Evolutionary conservation across 2,329 filamentous ascomycete species (phyloP).

Genomic region (Ophiosphaerella narmari): DNA sequence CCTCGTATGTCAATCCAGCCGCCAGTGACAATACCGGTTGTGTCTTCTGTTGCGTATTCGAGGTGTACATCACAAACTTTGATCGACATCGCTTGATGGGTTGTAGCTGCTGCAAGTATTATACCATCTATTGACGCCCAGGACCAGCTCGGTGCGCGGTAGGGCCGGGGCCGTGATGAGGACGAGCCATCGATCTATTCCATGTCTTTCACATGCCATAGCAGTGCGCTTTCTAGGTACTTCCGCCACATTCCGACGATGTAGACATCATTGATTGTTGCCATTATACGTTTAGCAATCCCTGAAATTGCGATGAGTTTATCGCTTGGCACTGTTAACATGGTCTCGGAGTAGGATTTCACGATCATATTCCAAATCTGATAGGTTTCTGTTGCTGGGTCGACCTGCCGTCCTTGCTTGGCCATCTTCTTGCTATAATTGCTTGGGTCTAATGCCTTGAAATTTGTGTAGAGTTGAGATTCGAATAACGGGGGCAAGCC

Average conservation of each 20-base stretch:
- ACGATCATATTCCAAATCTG: background rate
- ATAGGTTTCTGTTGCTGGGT: background rate
- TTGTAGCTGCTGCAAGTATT: background rate
- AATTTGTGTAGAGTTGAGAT: background rate
- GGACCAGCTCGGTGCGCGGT: slow-evolving; percentile 17
- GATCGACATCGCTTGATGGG: background rate
- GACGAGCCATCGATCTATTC: background rate
- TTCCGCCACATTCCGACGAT: slow-evolving; percentile 16
- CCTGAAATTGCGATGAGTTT: slow-evolving; percentile 15
- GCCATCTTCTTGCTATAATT: background rate
- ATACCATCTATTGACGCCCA: slow-evolving; percentile 15
- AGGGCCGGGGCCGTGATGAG: background rate
- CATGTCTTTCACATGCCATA: background rate
- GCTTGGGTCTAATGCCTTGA: background rate
- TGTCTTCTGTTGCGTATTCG: slow-evolving; percentile 7
- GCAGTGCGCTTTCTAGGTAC: slow-evolving; percentile 1
- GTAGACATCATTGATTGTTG: slow-evolving; percentile 3
- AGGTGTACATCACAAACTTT: slow-evolving; percentile 9
- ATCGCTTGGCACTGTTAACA: slow-evolving; percentile 5
- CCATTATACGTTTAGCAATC: slow-evolving; percentile 9
- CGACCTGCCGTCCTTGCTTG: background rate
- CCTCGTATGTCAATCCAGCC: slow-evolving; percentile 10
- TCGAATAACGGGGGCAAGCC: background rate
- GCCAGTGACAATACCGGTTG: slow-evolving; percentile 6
- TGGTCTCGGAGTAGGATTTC: background rate